Conservation (phyloP, 2,329 filamentous ascomycete species). For the Chrysoporthe cubensis region DNA sequence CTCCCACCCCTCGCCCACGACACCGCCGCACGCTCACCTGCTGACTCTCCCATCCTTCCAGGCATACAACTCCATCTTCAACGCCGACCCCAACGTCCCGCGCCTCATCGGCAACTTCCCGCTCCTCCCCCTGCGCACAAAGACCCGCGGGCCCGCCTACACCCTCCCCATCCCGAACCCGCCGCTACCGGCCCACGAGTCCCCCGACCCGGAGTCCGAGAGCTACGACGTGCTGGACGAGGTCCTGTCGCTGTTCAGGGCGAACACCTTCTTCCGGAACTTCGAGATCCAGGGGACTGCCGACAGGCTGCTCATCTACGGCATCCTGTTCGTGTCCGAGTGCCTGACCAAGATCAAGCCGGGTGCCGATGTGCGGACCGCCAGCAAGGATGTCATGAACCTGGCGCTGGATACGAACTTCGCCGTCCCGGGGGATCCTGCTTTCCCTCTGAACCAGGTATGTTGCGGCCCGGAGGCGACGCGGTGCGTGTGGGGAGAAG, state of each 20-base stretch:
- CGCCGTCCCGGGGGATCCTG: slow-evolving; percentile 89
- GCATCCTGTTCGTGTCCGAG: slow-evolving; percentile 92
- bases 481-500: slow-evolving; percentile 6
- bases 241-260: slow-evolving; percentile 88
- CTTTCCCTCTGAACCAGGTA: slow-evolving; percentile 89
- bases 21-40: slow-evolving; percentile 8
- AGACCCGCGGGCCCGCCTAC: slow-evolving; percentile 93
- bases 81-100: slow-evolving; percentile 71
- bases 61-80: slow-evolving; percentile 99
- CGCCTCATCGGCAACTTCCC: slow-evolving; percentile 85
- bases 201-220: slow-evolving; percentile 81
- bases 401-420: slow-evolving; percentile 92
- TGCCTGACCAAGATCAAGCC: slow-evolving; percentile 87
- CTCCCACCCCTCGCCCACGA: neutral
- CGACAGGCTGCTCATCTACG: slow-evolving; percentile 93
- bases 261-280: slow-evolving; percentile 99
- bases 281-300: slow-evolving; percentile 98
- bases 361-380: slow-evolving; percentile 62
- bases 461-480: slow-evolving; percentile 29
- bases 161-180: slow-evolving; percentile 68
- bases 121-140: slow-evolving; percentile 90
- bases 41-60: slow-evolving; percentile 44
- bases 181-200: slow-evolving; percentile 63
- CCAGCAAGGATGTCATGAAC: slow-evolving; percentile 80
- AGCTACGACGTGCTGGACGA: slow-evolving; percentile 97